A percentile compares a stretch with the other conserved stretches of the same genome.
Conservation (phyloP, 148 eudicot species). For the Dianthus caryophyllus region DNA sequence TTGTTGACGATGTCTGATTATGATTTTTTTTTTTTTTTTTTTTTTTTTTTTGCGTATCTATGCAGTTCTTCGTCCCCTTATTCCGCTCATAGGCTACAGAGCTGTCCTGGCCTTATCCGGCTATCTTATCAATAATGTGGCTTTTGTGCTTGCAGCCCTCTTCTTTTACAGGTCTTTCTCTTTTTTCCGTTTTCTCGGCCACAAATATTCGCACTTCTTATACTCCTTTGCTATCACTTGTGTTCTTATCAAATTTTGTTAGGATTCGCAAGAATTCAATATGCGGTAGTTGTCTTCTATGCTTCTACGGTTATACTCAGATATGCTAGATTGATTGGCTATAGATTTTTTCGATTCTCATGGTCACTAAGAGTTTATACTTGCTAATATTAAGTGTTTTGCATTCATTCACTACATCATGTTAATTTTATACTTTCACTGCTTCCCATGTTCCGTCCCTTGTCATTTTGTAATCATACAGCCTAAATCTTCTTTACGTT, state of each 20-base stretch:
- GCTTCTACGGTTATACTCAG: too few relatives aligned
- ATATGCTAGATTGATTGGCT: too few relatives aligned
- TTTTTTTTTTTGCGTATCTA: too few relatives aligned
- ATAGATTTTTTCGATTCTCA: too few relatives aligned
- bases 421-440: background rate
- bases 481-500: background rate
- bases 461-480: background rate
- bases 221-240: too few relatives aligned
- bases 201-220: background rate
- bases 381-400: background rate
- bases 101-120: constrained; percentile 90
- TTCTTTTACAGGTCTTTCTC: constrained; percentile 60
- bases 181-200: too few relatives aligned
- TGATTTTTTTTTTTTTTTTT: too few relatives aligned
- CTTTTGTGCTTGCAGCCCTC: constrained; percentile 70
- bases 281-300: too few relatives aligned
- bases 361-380: background rate
- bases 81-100: constrained; percentile 79
- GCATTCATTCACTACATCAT: background rate
- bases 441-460: background rate
- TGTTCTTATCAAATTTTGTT: too few relatives aligned
- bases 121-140: constrained; percentile 64
- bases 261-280: too few relatives aligned
- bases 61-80: constrained; percentile 71
- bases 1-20: too few relatives aligned